Percentiles rank a stretch among this genome's conserved stretches.
phyloP scores from a whole-genome alignment of 345 rosid species.

The Psidium friedrichsthalianum region DNA sequence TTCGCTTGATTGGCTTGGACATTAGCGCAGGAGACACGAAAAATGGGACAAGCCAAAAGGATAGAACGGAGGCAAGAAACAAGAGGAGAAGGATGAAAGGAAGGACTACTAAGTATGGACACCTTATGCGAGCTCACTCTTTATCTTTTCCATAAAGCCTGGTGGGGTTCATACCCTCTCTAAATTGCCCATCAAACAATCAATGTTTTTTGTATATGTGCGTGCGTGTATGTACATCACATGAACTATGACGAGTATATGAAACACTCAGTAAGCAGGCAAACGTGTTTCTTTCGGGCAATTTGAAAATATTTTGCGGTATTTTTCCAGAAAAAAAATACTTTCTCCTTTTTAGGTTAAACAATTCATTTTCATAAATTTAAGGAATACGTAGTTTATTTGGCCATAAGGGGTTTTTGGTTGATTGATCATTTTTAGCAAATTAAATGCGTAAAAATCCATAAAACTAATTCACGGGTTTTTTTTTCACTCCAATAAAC shows the following conservation, averaged over 20 bases:
- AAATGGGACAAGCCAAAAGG: not conserved
- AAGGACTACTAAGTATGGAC: not conserved
- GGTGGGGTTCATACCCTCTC: not conserved
- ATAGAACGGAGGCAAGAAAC: not conserved
- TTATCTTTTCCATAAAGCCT: not conserved
- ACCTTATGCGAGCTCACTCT: not conserved
- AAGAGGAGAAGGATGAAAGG: not conserved
- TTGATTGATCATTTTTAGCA: not conserved
- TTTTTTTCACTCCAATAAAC: not conserved
- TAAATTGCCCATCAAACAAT: not conserved
- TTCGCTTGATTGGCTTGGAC: not conserved
- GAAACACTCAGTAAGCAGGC: not conserved
- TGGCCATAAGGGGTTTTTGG: no score
- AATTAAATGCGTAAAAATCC: no score
- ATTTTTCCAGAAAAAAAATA: not conserved
- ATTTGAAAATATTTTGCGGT: no score
- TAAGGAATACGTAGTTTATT: no score
- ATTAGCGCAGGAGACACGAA: not conserved
- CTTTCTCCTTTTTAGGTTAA: rapidly evolving
- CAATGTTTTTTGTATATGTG: not conserved
- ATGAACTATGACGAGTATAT: not conserved
- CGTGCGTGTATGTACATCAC: no score
- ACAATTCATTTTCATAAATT: not conserved
- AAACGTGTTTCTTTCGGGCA: not conserved
- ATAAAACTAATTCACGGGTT: no score